Evolutionary conservation across 768 basidiomycete species (phyloP).

Genomic region (Kwoniella sp.): DNA sequence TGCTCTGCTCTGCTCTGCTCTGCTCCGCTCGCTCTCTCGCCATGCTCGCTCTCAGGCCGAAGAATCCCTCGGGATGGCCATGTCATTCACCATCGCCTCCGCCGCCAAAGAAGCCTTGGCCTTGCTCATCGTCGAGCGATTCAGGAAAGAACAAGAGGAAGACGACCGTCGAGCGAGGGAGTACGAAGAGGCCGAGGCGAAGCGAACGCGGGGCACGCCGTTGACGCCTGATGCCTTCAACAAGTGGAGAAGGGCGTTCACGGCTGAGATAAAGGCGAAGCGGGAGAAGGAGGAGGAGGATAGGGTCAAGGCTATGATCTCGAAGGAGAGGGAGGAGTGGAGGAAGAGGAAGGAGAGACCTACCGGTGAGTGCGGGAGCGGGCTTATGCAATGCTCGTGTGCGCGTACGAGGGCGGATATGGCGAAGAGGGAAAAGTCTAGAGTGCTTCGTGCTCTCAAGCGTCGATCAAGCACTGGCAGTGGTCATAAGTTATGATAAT

Average conservation of each 20-base stretch:
- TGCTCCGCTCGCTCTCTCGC: neutral
- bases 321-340: slow-evolving; percentile 84
- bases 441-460: too few relatives aligned
- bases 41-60: slow-evolving; percentile 35
- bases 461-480: too few relatives aligned
- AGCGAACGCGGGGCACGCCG: slow-evolving; percentile 84
- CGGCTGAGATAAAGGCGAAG: slow-evolving; percentile 66
- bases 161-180: slow-evolving; percentile 72
- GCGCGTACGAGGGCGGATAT: too few relatives aligned
- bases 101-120: slow-evolving; percentile 79
- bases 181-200: slow-evolving; percentile 82
- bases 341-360: slow-evolving; percentile 67
- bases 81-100: slow-evolving; percentile 93
- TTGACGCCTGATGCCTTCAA: slow-evolving; percentile 81
- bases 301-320: slow-evolving; percentile 66
- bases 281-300: slow-evolving; percentile 77
- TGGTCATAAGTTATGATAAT: too few relatives aligned
- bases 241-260: slow-evolving; percentile 77
- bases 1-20: neutral
- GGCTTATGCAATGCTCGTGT: neutral
- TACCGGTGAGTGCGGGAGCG: slow-evolving; percentile 63
- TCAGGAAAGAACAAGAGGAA: slow-evolving; percentile 64
- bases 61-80: slow-evolving; percentile 69
- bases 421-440: too few relatives aligned
- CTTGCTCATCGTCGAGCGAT: slow-evolving; percentile 65